phyloP scores from a whole-genome alignment of 495 filamentous ascomycete species.

The Xylaria scruposa region DNA sequence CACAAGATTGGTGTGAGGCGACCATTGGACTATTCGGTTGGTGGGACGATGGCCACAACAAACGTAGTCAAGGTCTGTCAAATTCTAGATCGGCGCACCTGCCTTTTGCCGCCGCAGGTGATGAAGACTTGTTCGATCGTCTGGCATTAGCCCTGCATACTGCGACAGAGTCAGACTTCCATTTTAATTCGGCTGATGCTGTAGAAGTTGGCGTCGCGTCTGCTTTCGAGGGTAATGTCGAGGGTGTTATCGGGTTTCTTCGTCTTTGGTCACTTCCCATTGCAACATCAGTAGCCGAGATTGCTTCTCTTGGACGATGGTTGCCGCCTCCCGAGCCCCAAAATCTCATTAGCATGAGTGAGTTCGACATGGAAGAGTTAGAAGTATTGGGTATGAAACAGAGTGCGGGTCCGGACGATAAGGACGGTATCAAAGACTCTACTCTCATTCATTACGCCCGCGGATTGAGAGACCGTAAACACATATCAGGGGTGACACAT shows the following conservation, averaged over 20 bases:
- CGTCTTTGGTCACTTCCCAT: conserved; percentile 79
- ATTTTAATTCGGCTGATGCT: conserved; percentile 71
- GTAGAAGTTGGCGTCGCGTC: conserved; percentile 81
- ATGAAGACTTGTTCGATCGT: conserved; percentile 53
- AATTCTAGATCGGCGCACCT: conserved; percentile 46
- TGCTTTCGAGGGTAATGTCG: conserved; percentile 76
- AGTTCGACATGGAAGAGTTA: conserved; percentile 61
- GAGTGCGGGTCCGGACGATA: conserved; percentile 49
- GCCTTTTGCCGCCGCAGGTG: conserved; percentile 28
- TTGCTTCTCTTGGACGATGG: conserved; percentile 79
- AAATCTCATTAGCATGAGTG: conserved; percentile 49
- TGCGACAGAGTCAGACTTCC: conserved; percentile 60
- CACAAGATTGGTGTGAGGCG: conserved; percentile 89
- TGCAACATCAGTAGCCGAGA: conserved; percentile 76
- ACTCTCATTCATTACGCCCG: conserved; percentile 77
- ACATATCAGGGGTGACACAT: conserved; percentile 41
- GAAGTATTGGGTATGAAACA: conserved; percentile 59
- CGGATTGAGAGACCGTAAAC: conserved; percentile 53
- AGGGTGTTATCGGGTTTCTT: conserved; percentile 74
- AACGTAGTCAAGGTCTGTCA: conserved; percentile 45
- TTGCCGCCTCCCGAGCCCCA: conserved; percentile 60
- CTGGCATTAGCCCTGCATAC: conserved; percentile 57
- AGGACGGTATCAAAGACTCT: conserved; percentile 68
- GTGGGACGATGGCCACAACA: conserved; percentile 82
- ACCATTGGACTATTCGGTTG: conserved; percentile 79